phyloP scores from a whole-genome alignment of 306 rosid genomes.

The Corylus americana region DNA sequence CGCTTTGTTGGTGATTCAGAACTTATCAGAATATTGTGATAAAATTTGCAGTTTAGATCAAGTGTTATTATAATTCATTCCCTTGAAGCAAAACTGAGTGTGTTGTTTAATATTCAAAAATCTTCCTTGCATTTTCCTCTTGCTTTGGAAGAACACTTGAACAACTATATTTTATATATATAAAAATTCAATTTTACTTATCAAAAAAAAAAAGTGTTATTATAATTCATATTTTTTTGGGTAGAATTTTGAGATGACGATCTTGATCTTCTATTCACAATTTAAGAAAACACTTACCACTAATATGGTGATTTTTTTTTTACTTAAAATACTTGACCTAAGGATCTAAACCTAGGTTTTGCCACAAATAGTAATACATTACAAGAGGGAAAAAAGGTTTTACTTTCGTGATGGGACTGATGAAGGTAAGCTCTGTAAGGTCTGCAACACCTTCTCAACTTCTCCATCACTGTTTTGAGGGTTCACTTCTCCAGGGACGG shows the following conservation, averaged over 20 bases:
- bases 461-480: slow-evolving; percentile 61
- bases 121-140: too few species aligned
- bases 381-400: slow-evolving; percentile 30
- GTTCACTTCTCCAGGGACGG: slow-evolving; percentile 75
- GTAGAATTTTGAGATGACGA: background rate
- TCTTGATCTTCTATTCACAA: background rate
- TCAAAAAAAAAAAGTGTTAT: too few species aligned
- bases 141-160: too few species aligned
- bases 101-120: too few species aligned
- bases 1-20: background rate
- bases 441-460: slow-evolving; percentile 62
- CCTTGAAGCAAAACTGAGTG: too few species aligned
- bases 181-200: too few species aligned
- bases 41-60: too few species aligned
- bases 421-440: slow-evolving; percentile 73
- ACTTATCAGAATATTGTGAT: background rate
- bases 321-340: background rate
- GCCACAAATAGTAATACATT: slow-evolving; percentile 6
- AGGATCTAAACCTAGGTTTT: background rate
- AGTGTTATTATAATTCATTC: too few species aligned
- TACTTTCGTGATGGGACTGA: slow-evolving; percentile 75
- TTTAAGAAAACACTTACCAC: background rate
- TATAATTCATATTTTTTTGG: too few species aligned
- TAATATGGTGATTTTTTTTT: background rate
- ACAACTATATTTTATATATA: too few species aligned